Conservation (phyloP, 1,284 basidiomycete genomes). For the Malassezia vespertilionis region DNA sequence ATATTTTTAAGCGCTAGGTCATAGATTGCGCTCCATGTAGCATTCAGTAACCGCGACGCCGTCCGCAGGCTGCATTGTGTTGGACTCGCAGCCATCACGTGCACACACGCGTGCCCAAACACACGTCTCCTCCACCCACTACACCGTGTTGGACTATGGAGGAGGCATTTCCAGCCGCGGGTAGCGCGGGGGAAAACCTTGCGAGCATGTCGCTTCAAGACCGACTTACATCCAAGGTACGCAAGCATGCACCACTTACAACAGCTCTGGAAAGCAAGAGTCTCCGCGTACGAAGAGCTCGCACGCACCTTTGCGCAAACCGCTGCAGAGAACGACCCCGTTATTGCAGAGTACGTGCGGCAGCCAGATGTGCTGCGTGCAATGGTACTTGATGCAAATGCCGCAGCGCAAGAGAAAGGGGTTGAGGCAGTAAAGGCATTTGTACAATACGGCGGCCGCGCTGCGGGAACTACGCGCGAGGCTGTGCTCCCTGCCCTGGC, state of each 20-base stretch:
- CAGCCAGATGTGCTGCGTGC: slow-evolving; percentile 54
- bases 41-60: background rate
- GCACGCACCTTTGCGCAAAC: slow-evolving; percentile 49
- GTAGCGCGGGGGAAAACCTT: slow-evolving; percentile 62
- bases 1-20: slow-evolving; percentile 11
- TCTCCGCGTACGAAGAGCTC: slow-evolving; percentile 81
- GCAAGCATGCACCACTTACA: slow-evolving; percentile 14
- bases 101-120: slow-evolving; percentile 7
- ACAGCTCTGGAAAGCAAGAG: slow-evolving; percentile 89
- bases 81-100: slow-evolving; percentile 1
- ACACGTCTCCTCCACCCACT: slow-evolving; percentile 1
- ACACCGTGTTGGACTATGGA: slow-evolving; percentile 5
- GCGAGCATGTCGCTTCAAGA: slow-evolving; percentile 68
- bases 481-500: slow-evolving; percentile 76
- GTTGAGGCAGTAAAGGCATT: slow-evolving; percentile 64
- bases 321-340: slow-evolving; percentile 81
- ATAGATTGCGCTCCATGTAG: background rate
- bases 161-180: background rate
- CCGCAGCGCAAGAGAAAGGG: slow-evolving; percentile 94
- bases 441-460: slow-evolving; percentile 82
- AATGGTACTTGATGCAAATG: slow-evolving; percentile 64
- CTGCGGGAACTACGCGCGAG: slow-evolving; percentile 60
- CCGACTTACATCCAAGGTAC: slow-evolving; percentile 68
- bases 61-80: background rate
- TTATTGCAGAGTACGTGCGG: slow-evolving; percentile 71